These are phyloP conservation scores for Coemansia sp. DNA, from an alignment of 192 early-diverging fungal species.

Conservation along the genomic window DNA sequence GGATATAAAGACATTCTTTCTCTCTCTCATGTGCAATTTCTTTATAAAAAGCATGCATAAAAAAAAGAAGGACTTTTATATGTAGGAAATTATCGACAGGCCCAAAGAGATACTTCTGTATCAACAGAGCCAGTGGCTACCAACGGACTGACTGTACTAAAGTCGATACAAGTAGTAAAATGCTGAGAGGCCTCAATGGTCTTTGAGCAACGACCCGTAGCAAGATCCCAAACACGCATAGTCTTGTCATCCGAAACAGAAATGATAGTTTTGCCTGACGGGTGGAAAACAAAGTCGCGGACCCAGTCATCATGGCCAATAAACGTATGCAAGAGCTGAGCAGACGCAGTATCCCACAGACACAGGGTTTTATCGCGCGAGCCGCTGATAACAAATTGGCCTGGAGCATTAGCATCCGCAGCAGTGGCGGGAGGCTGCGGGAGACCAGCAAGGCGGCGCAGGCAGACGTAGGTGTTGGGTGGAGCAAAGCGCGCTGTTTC, in stretches of 20 bases:
- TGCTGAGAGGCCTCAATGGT: slow-evolving; percentile 84
- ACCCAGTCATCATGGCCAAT: slow-evolving; percentile 94
- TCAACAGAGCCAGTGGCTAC: slow-evolving; percentile 90
- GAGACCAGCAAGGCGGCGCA: slow-evolving; percentile 71
- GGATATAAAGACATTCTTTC: background rate
- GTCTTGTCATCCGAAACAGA: slow-evolving; percentile 91
- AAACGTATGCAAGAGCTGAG: slow-evolving; percentile 75
- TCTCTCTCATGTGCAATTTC: too few relatives aligned
- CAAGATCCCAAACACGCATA: slow-evolving; percentile 86
- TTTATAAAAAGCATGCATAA: too few relatives aligned
- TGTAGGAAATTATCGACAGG: slow-evolving; percentile 54
- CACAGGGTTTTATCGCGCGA: slow-evolving; percentile 91
- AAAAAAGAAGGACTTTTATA: too few relatives aligned
- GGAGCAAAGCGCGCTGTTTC: slow-evolving; percentile 90
- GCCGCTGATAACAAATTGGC: slow-evolving; percentile 76
- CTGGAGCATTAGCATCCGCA: slow-evolving; percentile 58
- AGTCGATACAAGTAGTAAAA: slow-evolving; percentile 86
- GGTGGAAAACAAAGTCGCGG: slow-evolving; percentile 80
- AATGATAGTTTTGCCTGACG: slow-evolving; percentile 79
- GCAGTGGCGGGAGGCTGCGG: slow-evolving; percentile 16
- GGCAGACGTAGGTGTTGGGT: slow-evolving; percentile 59
- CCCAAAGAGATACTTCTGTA: slow-evolving; percentile 76
- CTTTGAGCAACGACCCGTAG: slow-evolving; percentile 78
- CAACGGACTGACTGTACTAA: slow-evolving; percentile 64
- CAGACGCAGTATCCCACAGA: slow-evolving; percentile 75